Conservation (phyloP, 805 yeast species). For the Candida ulmi region DNA sequence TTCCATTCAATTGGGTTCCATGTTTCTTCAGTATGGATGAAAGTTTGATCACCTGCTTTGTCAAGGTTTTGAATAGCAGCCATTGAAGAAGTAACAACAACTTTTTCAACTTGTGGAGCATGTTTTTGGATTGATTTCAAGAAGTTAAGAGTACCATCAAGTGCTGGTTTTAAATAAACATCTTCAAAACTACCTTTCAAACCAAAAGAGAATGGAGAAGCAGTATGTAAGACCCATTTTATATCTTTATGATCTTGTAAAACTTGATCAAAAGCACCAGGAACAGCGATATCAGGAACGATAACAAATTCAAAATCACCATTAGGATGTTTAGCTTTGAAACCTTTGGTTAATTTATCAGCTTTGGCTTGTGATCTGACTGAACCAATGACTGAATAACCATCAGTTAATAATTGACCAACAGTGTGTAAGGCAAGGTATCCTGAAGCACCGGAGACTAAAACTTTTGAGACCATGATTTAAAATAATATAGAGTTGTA, state of each 20-base stretch:
- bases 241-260: conserved; percentile 42
- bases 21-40: conserved; percentile 32
- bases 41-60: conserved; percentile 25
- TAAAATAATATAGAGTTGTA: too few relatives aligned
- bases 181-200: conserved; percentile 33
- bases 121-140: conserved; percentile 37
- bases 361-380: conserved; percentile 35
- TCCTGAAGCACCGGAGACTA: conserved; percentile 43
- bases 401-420: conserved; percentile 28
- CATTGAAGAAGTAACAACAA: conserved; percentile 49
- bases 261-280: conserved; percentile 38
- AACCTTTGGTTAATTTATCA: conserved; percentile 18
- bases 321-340: conserved; percentile 19
- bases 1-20: conserved; percentile 51
- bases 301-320: conserved; percentile 34
- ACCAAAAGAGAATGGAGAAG: conserved; percentile 46
- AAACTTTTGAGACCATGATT: conserved; percentile 14
- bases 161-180: conserved; percentile 47
- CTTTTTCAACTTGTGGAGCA: conserved; percentile 34
- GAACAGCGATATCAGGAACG: conserved; percentile 37
- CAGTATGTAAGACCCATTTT: conserved; percentile 50
- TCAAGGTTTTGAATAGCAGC: conserved; percentile 35
- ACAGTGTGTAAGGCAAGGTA: conserved; percentile 38
- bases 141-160: conserved; percentile 44
- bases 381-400: conserved; percentile 37